A percentile compares a stretch with the other conserved stretches of the same genome.
phyloP scores from a whole-genome alignment of 768 basidiomycete genomes.

The Lepiota venenata region DNA sequence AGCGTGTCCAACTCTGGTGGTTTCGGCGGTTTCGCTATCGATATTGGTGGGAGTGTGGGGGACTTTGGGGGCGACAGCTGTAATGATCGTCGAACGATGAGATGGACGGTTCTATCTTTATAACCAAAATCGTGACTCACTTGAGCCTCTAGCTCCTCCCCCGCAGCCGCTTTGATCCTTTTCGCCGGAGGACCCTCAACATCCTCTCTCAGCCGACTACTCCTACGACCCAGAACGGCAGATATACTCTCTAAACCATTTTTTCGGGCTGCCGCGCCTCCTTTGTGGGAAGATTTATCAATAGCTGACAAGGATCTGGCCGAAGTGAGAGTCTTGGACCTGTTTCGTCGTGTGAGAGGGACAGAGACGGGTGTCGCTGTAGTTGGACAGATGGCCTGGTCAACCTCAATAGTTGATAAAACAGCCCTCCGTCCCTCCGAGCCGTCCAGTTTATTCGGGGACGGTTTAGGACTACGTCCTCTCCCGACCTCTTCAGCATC shows the following conservation, averaged over 20 bases:
- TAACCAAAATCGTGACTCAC: neutral
- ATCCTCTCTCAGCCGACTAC: neutral
- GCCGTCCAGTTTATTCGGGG: neutral
- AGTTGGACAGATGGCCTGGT: neutral
- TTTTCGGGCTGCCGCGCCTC: neutral
- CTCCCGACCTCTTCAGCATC: constrained; percentile 8
- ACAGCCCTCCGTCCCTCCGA: neutral
- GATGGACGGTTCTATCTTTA: neutral
- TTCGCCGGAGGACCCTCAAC: constrained; percentile 2
- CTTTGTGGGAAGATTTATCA: neutral
- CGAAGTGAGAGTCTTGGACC: neutral
- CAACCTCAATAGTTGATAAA: neutral
- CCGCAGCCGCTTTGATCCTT: neutral
- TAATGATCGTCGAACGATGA: neutral
- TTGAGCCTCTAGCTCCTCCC: neutral
- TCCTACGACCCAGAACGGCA: constrained; percentile 5
- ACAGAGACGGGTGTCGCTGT: neutral
- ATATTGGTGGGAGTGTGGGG: neutral
- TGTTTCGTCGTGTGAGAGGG: constrained; percentile 1
- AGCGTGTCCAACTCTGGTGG: constrained; percentile 10
- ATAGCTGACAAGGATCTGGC: neutral
- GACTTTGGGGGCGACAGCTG: neutral
- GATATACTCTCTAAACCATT: constrained; percentile 2
- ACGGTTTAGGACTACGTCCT: neutral
- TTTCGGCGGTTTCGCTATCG: neutral